phyloP scores from a whole-genome alignment of 176 grass and related monocot genomes.

The Alloteropsis semialata region DNA sequence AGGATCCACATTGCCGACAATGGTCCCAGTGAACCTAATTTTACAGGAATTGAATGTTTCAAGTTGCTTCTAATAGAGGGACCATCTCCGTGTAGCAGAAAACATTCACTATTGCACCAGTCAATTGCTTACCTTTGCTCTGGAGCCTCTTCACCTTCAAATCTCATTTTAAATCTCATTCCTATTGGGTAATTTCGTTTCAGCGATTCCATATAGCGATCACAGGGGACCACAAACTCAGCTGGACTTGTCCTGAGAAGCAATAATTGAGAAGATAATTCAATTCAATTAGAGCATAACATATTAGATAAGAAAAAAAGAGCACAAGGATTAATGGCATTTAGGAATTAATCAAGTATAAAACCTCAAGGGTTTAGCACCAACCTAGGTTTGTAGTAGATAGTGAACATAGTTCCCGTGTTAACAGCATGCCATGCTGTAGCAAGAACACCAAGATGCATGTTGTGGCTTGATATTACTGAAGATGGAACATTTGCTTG shows the following conservation, averaged over 20 bases:
- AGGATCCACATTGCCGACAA: slow-evolving; percentile 71
- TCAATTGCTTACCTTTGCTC: slow-evolving; percentile 67
- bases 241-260: slow-evolving; percentile 78
- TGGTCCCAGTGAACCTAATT: slow-evolving; percentile 86
- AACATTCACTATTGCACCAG: slow-evolving; percentile 7
- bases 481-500: slow-evolving; percentile 87
- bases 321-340: not conserved
- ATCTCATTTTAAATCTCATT: slow-evolving; percentile 99
- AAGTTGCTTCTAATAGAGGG: not conserved
- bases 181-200: slow-evolving; percentile 79
- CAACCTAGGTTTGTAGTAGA: slow-evolving; percentile 97
- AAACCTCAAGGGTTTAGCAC: slow-evolving; percentile 1
- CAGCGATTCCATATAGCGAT: slow-evolving; percentile 70
- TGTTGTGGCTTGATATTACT: slow-evolving; percentile 97
- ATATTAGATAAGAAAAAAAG: not conserved
- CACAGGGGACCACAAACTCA: slow-evolving; percentile 81
- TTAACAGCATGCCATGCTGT: slow-evolving; percentile 97
- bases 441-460: slow-evolving; percentile 98
- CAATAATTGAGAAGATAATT: slow-evolving; percentile 20
- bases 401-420: slow-evolving; percentile 87
- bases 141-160: slow-evolving; percentile 97
- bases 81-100: slow-evolving; percentile 3
- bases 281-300: not conserved
- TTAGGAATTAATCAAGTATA: not conserved
- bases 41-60: not conserved